Conservation (phyloP, 768 basidiomycete genomes). For the Lactarius hengduanensis region DNA sequence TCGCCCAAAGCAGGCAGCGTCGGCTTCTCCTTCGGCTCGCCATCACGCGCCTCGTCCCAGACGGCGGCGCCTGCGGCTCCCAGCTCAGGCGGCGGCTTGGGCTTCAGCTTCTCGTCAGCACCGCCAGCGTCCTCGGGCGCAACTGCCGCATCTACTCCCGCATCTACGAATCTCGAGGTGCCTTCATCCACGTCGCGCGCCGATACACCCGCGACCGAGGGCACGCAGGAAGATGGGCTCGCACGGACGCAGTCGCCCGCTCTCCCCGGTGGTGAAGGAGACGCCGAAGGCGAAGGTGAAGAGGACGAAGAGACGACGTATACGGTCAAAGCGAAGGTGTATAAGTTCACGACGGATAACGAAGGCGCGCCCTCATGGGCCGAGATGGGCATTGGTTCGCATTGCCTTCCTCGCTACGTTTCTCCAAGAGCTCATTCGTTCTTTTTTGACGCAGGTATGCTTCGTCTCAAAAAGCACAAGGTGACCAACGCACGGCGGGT, state of each 20-base stretch:
- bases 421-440: neutral
- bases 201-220: slow-evolving; percentile 32
- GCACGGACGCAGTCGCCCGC: slow-evolving; percentile 29
- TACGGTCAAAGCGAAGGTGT: slow-evolving; percentile 60
- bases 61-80: slow-evolving; percentile 5
- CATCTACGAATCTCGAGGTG: neutral
- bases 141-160: neutral
- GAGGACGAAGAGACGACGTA: slow-evolving; percentile 72
- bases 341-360: slow-evolving; percentile 51
- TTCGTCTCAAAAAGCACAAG: slow-evolving; percentile 75
- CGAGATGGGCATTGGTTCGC: slow-evolving; percentile 66
- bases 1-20: slow-evolving; percentile 21
- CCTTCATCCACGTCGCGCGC: slow-evolving; percentile 14
- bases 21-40: slow-evolving; percentile 29
- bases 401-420: neutral
- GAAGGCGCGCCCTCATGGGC: slow-evolving; percentile 53
- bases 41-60: slow-evolving; percentile 14
- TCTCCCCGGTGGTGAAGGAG: slow-evolving; percentile 57
- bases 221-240: slow-evolving; percentile 30
- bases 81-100: neutral
- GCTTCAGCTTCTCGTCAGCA: neutral
- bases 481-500: slow-evolving; percentile 55
- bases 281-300: slow-evolving; percentile 66
- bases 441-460: slow-evolving; percentile 45
- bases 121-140: neutral